Evolutionary conservation across 2,329 filamentous ascomycete genomes (phyloP), one percentile per base, ranked within the genome.

Genomic region (Cryoendolithus antarcticus): DNA sequence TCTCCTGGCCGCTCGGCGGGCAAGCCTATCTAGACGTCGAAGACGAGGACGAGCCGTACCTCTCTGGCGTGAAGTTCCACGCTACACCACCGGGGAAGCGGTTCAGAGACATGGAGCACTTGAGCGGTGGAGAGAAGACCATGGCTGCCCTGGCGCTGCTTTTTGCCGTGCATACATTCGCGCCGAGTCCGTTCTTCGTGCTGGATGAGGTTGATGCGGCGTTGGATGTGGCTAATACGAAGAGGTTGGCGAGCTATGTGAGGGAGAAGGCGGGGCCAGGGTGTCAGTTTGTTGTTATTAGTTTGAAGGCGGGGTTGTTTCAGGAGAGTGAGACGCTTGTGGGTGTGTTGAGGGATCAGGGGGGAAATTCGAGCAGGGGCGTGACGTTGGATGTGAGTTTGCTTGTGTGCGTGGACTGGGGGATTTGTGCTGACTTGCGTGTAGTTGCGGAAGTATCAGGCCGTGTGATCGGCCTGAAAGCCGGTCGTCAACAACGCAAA

Each of bases 261-360:
- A 77, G 82, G 30, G 86, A 93, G 55, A 88, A 98, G 62, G 84
- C 88, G 1, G 85, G 86, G 1, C 91, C 91, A 1, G 93, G 93
- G 9, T 96, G 96, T 86, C 91, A 98, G 61, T 98, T 98, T 53
- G 93, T 98, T 44, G 91, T 98, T 49, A 98, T 98, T 61, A 86
- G 80, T 65, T 72, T 98, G 59, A 98, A 98, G 72, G 83, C 86
- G 0, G 88, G 86, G 1, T 69, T 98, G 41, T 98, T 96, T 66
- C 88, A 98, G 64, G 84, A 93, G 61, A 94, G 86, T 56, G 88
- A 98, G 70, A 93, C 86, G 45, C 62, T 98, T 52, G 86, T 98
- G 4, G 91, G 91, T 37, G 86, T 98, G 8, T 96, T 94, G 67
- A 74, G 91, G 49, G 93, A 98, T 58, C 91, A 98, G 65, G 78